Evolutionary conservation across 257 asterid species (phyloP), one percentile per base, ranked within the genome.

Genomic region (Capsicum chinense): DNA sequence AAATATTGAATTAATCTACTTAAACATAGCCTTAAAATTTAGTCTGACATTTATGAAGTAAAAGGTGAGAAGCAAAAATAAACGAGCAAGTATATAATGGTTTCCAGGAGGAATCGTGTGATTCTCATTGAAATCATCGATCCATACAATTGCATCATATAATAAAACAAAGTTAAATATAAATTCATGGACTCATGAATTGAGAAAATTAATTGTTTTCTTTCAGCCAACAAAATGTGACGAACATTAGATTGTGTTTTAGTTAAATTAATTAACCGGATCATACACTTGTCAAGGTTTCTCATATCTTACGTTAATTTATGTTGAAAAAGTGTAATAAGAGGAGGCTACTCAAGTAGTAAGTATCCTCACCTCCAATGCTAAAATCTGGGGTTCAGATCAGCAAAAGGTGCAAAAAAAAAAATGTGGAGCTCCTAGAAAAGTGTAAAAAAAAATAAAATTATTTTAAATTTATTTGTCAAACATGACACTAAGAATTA

Each of bases 211-310:
- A 64, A 4, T 79, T 78, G 86, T 66, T 83, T 83, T 86, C 58
- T 66, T 62, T 56, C 3, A 83, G 80, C 81, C 88, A 56, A 86
- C 88, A 86, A 63, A 79, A 5, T 12, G 62, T 71, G 80, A 56
- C 52, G 64, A 63, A 9, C 3, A 63, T 59, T 66, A 44, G 71
- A 33, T 67, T 83, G 37, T 73, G 67, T 76, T 54, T 39, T 44
- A 42, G 14, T 39, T 56, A 7, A 81, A 35, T 62, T 69, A 56
- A 16, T 14, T 9, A 70, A 12, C 79, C 47, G 1, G 5, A 11
- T 3, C 15, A 12, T 54, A 82, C 88, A 87, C 86, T 42, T 85
- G 89, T 85, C 86, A 7, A n/a, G 9, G 2, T 17, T 39, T 44
- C 62, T 7, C 10, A 60, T 37, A 67, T 1, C 15, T 16, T 57